phyloP scores from a whole-genome alignment of 257 asterid species.

The Penstemon barbatus region DNA sequence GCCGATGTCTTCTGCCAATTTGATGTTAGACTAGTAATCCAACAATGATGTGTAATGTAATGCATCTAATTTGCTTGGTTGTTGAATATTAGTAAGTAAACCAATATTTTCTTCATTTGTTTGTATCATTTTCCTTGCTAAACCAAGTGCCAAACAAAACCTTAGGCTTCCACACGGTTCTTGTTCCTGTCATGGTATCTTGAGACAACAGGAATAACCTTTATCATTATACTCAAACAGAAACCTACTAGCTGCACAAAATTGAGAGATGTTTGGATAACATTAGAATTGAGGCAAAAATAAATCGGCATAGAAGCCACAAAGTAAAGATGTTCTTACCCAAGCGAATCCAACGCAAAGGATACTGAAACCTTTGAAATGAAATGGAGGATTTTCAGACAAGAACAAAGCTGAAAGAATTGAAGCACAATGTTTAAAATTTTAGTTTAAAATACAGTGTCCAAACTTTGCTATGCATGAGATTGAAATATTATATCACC shows the following conservation, averaged over 20 bases:
- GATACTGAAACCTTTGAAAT: constrained; percentile 79
- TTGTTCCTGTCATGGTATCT: constrained; percentile 17
- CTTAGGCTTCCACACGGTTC: constrained; percentile 11
- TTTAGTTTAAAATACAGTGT: background rate
- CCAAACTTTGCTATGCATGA: background rate
- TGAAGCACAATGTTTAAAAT: constrained; percentile 4
- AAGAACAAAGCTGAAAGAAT: constrained; percentile 56
- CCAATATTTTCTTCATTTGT: too few relatives aligned
- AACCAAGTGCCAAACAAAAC: too few relatives aligned
- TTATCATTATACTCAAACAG: constrained; percentile 54
- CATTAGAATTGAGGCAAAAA: too few relatives aligned
- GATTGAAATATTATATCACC: constrained; percentile 33
- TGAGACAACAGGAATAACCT: constrained; percentile 22
- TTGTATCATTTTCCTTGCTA: too few relatives aligned
- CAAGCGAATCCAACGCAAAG: constrained; percentile 73
- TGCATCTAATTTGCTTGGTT: too few relatives aligned
- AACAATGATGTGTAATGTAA: too few relatives aligned
- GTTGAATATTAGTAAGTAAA: too few relatives aligned
- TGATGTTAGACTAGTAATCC: too few relatives aligned
- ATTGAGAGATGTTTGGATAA: too few relatives aligned
- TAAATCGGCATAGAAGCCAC: background rate
- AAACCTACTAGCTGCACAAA: constrained; percentile 64
- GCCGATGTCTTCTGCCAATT: too few relatives aligned
- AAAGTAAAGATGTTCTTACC: constrained; percentile 39
- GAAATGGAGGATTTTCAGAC: constrained; percentile 69